Base-by-base conservation (phyloP, 2,329 filamentous ascomycete genomes). In the Teratosphaeria nubilosa region DNA sequence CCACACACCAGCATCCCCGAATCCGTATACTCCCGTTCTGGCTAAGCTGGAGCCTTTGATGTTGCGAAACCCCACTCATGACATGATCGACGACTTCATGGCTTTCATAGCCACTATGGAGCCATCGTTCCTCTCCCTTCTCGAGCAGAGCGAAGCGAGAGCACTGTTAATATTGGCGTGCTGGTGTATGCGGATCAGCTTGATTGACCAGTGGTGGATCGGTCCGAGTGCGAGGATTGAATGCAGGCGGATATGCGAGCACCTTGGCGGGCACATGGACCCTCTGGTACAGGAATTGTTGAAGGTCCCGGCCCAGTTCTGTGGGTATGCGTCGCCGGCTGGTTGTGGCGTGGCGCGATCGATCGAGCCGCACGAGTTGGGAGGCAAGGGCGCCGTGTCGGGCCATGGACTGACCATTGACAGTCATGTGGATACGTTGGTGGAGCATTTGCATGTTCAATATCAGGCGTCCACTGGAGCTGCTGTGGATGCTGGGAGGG, bases 121-220 rank as follows among this genome's bases (percentile, higher is more conserved):
- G 30, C 31, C 58, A 2, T 51, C 51, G 1, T 60, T 60, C 34
- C 34, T 60, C 34, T 55, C 54, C 4, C 52, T 57, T 10, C 53
- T 60, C 14, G 52, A 55, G 24, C 55, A 51, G 9, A 25, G 34
- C 27, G 58, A 60, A 7, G 22, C 51, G 16, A 50, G 55, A 24
- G 58, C 58, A 10, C 20, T 57, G 30, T 27, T 60, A 13, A 60
- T 60, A 20, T 41, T 60, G 22, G 37, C 50, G 16, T 55, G 10
- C 24, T 60, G 58, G 58, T 60, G 55, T 25, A 41, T 55, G n/a
- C 34, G 54, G 13, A 20, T 57, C n/a, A 27, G 51, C n/a, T 16
- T 60, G 16, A 53, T 60, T 31, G 13, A 48, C 41, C 58, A 60
- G 27, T 60, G 58, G 58, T 60, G 58, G 58, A 60, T 53, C 16